Percentiles rank a stretch among this genome's conserved stretches.
Evolutionary conservation across 306 rosid species (phyloP).

Genomic region (Astragalus glycyphyllos): DNA sequence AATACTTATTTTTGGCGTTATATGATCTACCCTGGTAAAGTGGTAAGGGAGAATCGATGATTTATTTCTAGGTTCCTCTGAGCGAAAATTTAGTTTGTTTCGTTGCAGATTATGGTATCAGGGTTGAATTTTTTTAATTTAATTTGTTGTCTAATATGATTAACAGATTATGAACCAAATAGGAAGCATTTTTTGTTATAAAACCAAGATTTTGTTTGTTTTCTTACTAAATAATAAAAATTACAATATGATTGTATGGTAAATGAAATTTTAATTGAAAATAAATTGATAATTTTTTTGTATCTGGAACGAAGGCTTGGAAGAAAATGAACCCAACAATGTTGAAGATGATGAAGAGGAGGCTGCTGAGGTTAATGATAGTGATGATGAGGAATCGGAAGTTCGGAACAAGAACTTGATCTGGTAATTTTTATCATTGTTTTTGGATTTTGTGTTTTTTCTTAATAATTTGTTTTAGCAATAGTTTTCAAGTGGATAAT

Average conservation of each 20-base stretch:
- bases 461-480: slow-evolving; percentile 4
- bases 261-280: no score
- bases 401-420: slow-evolving; percentile 68
- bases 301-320: slow-evolving; percentile 41
- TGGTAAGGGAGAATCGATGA: slow-evolving; percentile 22
- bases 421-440: slow-evolving; percentile 49
- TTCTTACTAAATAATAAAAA: background rate
- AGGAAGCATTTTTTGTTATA: slow-evolving; percentile 19
- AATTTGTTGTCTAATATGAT: no score
- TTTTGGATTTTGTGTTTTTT: slow-evolving; percentile 28
- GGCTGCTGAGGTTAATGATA: slow-evolving; percentile 60
- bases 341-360: slow-evolving; percentile 68
- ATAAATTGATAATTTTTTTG: slow-evolving; percentile 30
- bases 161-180: slow-evolving; percentile 13
- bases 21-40: slow-evolving; percentile 13
- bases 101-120: slow-evolving; percentile 1
- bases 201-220: no score
- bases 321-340: slow-evolving; percentile 53
- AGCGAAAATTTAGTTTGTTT: slow-evolving; percentile 28
- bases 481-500: slow-evolving; percentile 5
- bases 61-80: slow-evolving; percentile 11
- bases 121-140: slow-evolving; percentile 7
- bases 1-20: slow-evolving; percentile 4
- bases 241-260: slow-evolving; percentile 22
- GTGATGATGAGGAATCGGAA: slow-evolving; percentile 67